Evolutionary conservation across 176 grass and related monocot species (phyloP).

Genomic region (Melocanna baccifera): DNA sequence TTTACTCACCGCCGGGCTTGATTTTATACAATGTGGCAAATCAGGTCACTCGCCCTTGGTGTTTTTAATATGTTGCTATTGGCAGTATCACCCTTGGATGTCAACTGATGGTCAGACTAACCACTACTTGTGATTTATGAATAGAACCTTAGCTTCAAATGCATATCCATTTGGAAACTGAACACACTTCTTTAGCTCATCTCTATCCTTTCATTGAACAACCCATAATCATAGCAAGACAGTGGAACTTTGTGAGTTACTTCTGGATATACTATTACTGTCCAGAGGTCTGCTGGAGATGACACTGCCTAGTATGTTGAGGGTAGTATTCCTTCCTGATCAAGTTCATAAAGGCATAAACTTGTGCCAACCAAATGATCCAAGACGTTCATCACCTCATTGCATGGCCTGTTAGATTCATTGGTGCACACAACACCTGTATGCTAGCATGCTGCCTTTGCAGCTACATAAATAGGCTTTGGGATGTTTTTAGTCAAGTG

Average conservation of each 20-base stretch:
- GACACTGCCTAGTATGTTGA: background rate
- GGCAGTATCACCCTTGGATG: background rate
- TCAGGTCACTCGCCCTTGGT: background rate
- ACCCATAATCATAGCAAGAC: background rate
- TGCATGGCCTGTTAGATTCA: background rate
- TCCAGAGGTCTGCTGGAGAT: background rate
- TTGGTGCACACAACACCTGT: background rate
- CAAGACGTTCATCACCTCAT: background rate
- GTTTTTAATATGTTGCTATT: background rate
- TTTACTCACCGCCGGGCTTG: background rate
- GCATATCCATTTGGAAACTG: background rate
- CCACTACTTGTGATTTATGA: background rate
- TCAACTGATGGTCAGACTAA: background rate
- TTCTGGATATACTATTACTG: slow-evolving; percentile 3
- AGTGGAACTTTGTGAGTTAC: background rate
- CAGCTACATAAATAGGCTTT: background rate
- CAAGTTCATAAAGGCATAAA: background rate
- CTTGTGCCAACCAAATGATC: background rate
- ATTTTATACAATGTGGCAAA: background rate
- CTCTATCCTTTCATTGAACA: background rate
- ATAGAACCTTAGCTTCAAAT: background rate
- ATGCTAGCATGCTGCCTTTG: background rate
- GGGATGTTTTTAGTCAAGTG: background rate
- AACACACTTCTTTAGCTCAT: background rate
- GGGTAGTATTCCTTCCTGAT: background rate